Conservation (phyloP, 108 stramenopile species). For the Cyclostephanos tholiformis region DNA sequence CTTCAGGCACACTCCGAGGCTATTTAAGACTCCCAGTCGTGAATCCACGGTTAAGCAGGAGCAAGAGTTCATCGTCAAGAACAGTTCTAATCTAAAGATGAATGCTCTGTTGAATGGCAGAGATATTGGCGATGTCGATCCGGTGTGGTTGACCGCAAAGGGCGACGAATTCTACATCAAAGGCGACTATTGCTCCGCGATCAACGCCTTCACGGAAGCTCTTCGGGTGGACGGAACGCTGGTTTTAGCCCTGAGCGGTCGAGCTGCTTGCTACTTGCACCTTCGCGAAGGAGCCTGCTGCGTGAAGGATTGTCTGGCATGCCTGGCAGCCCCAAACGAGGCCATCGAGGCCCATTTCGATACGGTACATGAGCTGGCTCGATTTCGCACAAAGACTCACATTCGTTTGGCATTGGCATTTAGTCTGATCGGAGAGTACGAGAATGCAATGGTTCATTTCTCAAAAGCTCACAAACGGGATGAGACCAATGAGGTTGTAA, state of each 20-base stretch:
- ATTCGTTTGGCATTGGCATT: slow-evolving; percentile 37
- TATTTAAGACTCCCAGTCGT: slow-evolving; percentile 68
- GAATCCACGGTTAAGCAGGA: slow-evolving; percentile 58
- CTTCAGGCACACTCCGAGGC: slow-evolving; percentile 60
- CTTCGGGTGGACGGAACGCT: slow-evolving; percentile 38
- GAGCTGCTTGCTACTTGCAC: slow-evolving; percentile 49
- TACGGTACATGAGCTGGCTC: not conserved
- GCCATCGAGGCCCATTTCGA: slow-evolving; percentile 14
- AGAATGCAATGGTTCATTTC: slow-evolving; percentile 21
- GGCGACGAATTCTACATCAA: slow-evolving; percentile 57
- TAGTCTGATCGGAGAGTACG: slow-evolving; percentile 35
- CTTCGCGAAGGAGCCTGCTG: slow-evolving; percentile 30
- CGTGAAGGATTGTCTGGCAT: slow-evolving; percentile 37
- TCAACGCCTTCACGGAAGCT: slow-evolving; percentile 58
- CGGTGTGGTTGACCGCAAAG: slow-evolving; percentile 53
- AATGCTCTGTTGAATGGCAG: slow-evolving; percentile 39
- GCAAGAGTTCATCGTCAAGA: slow-evolving; percentile 64
- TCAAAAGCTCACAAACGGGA: slow-evolving; percentile 28
- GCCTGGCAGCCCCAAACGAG: slow-evolving; percentile 8
- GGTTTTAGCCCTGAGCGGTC: slow-evolving; percentile 18
- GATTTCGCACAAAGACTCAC: slow-evolving; percentile 23
- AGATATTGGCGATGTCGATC: slow-evolving; percentile 52
- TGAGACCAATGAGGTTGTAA: slow-evolving; percentile 12
- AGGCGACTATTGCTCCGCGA: slow-evolving; percentile 51
- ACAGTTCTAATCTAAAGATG: slow-evolving; percentile 50